A percentile compares a stretch with the other conserved stretches of the same genome.
These are phyloP conservation scores for Guyanaporus albipodus DNA, from an alignment of 768 basidiomycete genomes.

Conservation along the genomic window DNA sequence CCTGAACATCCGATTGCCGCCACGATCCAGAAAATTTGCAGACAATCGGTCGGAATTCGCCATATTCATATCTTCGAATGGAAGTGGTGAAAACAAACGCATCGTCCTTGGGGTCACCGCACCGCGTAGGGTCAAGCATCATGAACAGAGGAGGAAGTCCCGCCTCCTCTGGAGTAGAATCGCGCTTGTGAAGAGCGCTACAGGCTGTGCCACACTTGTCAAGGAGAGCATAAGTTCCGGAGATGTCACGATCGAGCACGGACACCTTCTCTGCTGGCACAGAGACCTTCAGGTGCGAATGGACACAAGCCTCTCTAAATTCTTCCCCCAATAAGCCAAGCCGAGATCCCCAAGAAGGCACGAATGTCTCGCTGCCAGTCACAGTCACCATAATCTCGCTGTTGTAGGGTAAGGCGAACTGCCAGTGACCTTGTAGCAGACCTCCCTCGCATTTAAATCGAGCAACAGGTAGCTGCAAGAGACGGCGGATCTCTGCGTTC, in stretches of 20 bases:
- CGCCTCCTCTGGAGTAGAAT: constrained; percentile 38
- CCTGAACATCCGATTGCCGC: constrained; percentile 61
- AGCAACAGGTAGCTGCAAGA: constrained; percentile 74
- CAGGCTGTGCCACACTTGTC: constrained; percentile 90
- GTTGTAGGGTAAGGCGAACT: constrained; percentile 67
- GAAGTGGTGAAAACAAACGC: constrained; percentile 81
- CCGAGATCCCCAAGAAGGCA: constrained; percentile 81
- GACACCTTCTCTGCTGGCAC: constrained; percentile 44
- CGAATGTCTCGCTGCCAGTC: constrained; percentile 53
- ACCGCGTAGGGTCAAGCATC: constrained; percentile 83
- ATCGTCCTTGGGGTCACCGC: constrained; percentile 71
- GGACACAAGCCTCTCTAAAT: constrained; percentile 64
- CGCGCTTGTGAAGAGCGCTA: constrained; percentile 71
- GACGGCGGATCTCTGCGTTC: constrained; percentile 72
- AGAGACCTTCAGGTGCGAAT: constrained; percentile 61
- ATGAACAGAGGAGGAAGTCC: constrained; percentile 61
- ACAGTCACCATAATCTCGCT: constrained; percentile 58
- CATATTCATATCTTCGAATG: constrained; percentile 74
- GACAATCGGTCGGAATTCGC: constrained; percentile 73
- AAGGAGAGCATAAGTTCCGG: constrained; percentile 73
- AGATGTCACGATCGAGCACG: constrained; percentile 73
- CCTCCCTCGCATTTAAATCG: constrained; percentile 55
- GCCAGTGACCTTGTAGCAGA: constrained; percentile 72
- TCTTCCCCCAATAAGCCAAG: constrained; percentile 67
- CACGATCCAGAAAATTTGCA: constrained; percentile 71